phyloP scores from a whole-genome alignment of 352 stramenopile species.

The Globisporangium barbulae region DNA sequence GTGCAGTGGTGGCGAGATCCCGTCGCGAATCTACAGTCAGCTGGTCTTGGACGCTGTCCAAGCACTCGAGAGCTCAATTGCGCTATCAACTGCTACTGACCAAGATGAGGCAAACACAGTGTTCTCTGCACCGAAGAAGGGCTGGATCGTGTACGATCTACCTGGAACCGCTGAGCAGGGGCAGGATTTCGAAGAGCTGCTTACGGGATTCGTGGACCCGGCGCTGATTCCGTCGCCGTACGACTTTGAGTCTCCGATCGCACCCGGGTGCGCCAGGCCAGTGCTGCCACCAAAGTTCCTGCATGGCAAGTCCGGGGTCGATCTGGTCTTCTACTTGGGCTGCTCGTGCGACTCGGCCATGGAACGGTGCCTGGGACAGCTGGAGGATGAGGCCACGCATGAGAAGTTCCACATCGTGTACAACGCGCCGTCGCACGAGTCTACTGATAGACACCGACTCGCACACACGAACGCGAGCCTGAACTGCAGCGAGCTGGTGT shows the following conservation, averaged over 20 bases:
- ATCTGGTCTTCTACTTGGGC: conserved; percentile 68
- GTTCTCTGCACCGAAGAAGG: conserved; percentile 13
- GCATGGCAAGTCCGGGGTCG: conserved; percentile 62
- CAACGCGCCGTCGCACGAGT: conserved; percentile 41
- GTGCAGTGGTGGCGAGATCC: conserved; percentile 34
- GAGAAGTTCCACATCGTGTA: conserved; percentile 47
- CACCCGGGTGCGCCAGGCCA: conserved; percentile 33
- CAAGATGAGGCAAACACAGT: neutral
- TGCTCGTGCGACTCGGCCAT: conserved; percentile 31
- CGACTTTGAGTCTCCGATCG: conserved; percentile 56
- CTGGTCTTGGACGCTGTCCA: conserved; percentile 43
- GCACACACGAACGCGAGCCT: conserved; percentile 43
- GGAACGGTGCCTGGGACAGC: conserved; percentile 57
- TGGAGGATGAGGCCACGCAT: conserved; percentile 46
- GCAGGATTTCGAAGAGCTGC: conserved; percentile 42
- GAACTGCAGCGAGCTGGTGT: conserved; percentile 49
- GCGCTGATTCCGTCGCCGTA: conserved; percentile 34
- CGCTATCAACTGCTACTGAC: neutral
- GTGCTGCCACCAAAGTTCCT: conserved; percentile 41
- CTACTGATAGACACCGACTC: conserved; percentile 48
- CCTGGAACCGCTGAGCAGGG: conserved; percentile 42
- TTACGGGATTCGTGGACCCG: conserved; percentile 58
- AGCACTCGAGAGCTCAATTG: conserved; percentile 15
- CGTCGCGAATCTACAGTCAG: conserved; percentile 48
- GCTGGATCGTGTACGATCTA: conserved; percentile 71